phyloP scores from a whole-genome alignment of 495 filamentous ascomycete genomes.

The Penicillium daleae region DNA sequence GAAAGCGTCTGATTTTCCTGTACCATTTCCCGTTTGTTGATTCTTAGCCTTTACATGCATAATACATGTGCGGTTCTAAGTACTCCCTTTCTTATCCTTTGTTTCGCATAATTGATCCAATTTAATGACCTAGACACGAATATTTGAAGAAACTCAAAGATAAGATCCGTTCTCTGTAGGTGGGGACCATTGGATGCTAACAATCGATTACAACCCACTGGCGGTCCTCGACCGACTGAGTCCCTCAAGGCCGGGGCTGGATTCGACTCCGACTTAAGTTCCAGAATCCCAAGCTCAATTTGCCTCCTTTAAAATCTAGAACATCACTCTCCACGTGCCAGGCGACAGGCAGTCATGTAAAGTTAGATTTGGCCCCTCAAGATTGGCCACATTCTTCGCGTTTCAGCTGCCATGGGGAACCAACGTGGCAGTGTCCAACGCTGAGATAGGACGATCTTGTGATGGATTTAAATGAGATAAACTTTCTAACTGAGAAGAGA shows the following conservation, averaged over 20 bases:
- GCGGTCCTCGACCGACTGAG: too few relatives aligned
- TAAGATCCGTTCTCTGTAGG: too few relatives aligned
- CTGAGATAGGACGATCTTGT: not conserved
- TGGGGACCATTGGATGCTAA: too few relatives aligned
- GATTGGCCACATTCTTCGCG: slow-evolving; percentile 2
- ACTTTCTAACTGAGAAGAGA: too few relatives aligned
- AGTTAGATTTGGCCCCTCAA: not conserved
- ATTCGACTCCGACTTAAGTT: not conserved
- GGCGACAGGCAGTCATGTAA: not conserved
- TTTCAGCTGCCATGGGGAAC: not conserved
- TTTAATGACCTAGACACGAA: too few relatives aligned
- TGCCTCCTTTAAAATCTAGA: not conserved
- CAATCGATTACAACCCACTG: too few relatives aligned
- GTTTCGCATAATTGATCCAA: too few relatives aligned
- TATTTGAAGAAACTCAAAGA: too few relatives aligned
- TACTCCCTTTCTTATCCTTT: too few relatives aligned
- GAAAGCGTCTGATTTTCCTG: slow-evolving; percentile 10
- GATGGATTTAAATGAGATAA: too few relatives aligned
- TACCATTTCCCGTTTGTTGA: not conserved
- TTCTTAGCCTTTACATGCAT: not conserved
- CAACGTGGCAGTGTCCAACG: not conserved
- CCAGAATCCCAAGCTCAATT: not conserved
- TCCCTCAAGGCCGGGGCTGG: not conserved
- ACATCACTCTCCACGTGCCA: not conserved
- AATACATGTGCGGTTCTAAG: too few relatives aligned